These are phyloP conservation scores for Exophiala lecanii-corni DNA, from an alignment of 2,329 filamentous ascomycete species.

Conservation along the genomic window DNA sequence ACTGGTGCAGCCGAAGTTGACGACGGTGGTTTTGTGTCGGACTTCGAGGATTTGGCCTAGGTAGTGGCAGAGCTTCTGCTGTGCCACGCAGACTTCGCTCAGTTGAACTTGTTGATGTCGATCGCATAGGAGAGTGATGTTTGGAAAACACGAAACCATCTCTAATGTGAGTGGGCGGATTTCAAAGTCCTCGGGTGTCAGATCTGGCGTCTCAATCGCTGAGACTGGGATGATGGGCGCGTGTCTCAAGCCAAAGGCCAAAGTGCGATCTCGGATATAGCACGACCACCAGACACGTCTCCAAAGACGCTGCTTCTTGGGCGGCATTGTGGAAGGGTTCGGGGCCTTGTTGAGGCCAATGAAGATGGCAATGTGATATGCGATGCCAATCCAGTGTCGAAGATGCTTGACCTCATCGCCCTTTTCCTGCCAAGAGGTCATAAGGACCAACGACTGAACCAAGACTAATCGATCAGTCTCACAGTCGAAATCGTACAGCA, in stretches of 20 bases:
- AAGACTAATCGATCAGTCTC: conserved; percentile 82
- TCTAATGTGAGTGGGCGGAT: conserved; percentile 1
- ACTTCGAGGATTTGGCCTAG: conserved; percentile 2
- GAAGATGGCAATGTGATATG: conserved; percentile 84
- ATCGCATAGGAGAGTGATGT: conserved; percentile 5
- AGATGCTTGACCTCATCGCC: conserved; percentile 96
- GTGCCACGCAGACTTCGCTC: conserved; percentile 5
- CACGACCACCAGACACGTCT: conserved; percentile 97
- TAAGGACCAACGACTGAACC: conserved; percentile 80
- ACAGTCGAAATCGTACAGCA: conserved; percentile 92
- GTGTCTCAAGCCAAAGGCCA: conserved; percentile 86
- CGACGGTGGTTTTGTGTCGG: conserved; percentile 4
- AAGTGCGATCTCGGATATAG: conserved; percentile 86
- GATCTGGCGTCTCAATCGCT: conserved; percentile 32
- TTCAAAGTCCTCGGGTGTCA: conserved; percentile 10
- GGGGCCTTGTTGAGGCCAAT: conserved; percentile 91
- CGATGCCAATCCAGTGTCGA: conserved; percentile 99
- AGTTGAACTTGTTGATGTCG: conserved; percentile 9
- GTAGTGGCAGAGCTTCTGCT: conserved; percentile 8
- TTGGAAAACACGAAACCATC: conserved; percentile 57
- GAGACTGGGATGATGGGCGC: conserved; percentile 88
- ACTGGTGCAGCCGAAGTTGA: conserved; percentile 5
- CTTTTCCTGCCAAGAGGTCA: conserved; percentile 97
- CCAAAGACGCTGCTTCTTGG: conserved; percentile 72
- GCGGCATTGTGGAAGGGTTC: conserved; percentile 67